A percentile compares a stretch with the other conserved stretches of the same genome.
These are phyloP conservation scores for Cystobasidium ongulense DNA, from an alignment of 768 basidiomycete genomes.

Conservation along the genomic window DNA sequence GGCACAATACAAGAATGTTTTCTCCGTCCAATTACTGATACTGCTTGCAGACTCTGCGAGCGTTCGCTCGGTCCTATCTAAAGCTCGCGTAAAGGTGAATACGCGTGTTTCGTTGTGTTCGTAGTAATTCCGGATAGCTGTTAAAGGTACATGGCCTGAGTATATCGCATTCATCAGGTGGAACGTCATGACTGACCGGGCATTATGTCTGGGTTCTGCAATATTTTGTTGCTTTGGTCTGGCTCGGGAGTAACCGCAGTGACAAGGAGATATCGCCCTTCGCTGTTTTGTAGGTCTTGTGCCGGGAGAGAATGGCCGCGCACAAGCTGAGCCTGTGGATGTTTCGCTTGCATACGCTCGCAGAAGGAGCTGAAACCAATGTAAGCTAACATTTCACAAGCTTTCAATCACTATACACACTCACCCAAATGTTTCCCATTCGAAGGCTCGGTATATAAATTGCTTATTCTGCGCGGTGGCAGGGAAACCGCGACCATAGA, in stretches of 20 bases:
- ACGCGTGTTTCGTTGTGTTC: conserved; percentile 77
- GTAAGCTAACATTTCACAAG: neutral
- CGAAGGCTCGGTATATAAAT: conserved; percentile 83
- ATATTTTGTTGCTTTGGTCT: conserved; percentile 61
- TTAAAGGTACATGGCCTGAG: neutral
- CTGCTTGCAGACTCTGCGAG: conserved; percentile 30
- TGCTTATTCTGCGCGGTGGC: conserved; percentile 75
- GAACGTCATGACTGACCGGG: neutral
- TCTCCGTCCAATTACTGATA: conserved; percentile 62
- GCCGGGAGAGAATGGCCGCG: conserved; percentile 67
- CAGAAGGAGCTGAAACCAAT: conserved; percentile 52
- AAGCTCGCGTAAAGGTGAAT: conserved; percentile 67
- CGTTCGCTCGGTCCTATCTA: conserved; percentile 50
- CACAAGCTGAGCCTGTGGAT: conserved; percentile 71
- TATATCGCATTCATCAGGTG: neutral
- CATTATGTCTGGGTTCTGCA: conserved; percentile 45
- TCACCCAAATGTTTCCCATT: conserved; percentile 82
- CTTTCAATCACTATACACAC: conserved; percentile 59
- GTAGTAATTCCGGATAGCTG: conserved; percentile 59
- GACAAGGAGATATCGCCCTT: conserved; percentile 79
- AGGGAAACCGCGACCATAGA: conserved; percentile 78
- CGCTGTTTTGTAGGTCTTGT: conserved; percentile 68
- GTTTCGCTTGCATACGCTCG: conserved; percentile 79
- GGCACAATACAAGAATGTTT: conserved; percentile 51
- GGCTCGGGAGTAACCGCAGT: conserved; percentile 77